Percentiles rank a stretch among this genome's conserved stretches.
phyloP scores from a whole-genome alignment of 2,329 filamentous ascomycete species.

The Fusarium neocosmosporiellum region DNA sequence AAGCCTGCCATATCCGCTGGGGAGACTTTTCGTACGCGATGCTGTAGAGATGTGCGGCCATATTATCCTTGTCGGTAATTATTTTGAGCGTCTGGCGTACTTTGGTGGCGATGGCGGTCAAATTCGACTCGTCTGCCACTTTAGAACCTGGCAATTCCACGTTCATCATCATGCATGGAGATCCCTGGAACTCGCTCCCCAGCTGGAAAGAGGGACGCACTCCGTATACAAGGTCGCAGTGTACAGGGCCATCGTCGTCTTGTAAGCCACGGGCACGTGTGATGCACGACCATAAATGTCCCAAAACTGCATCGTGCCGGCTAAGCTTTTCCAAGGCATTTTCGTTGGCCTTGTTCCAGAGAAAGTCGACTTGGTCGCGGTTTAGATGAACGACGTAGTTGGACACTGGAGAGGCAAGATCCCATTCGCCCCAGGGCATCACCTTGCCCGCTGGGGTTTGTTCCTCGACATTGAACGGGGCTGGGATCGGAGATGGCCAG shows the following conservation, averaged over 20 bases:
- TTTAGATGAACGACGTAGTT: conserved; percentile 38
- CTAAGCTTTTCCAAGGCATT: conserved; percentile 15
- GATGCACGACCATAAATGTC: conserved; percentile 43
- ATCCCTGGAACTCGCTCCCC: conserved; percentile 29
- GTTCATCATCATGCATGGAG: conserved; percentile 40
- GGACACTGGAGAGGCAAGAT: conserved; percentile 30
- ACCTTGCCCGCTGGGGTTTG: conserved; percentile 10
- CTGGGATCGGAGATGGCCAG: conserved; percentile 18
- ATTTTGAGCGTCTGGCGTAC: conserved; percentile 31
- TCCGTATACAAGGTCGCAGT: conserved; percentile 40
- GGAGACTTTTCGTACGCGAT: conserved; percentile 40
- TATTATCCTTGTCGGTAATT: not conserved
- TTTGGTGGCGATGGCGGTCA: not conserved
- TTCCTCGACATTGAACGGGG: conserved; percentile 7
- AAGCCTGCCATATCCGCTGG: conserved; percentile 44
- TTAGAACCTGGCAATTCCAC: conserved; percentile 24
- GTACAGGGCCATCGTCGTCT: conserved; percentile 10
- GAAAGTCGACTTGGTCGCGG: conserved; percentile 18
- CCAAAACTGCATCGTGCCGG: conserved; percentile 39
- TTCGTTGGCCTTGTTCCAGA: conserved; percentile 6
- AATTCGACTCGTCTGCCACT: not conserved
- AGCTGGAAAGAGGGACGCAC: conserved; percentile 28
- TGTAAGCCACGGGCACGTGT: conserved; percentile 29
- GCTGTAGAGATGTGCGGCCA: conserved; percentile 33
- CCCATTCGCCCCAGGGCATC: conserved; percentile 44